Conservation (phyloP, 768 basidiomycete genomes). For the Pleurotus tuber-regium region DNA sequence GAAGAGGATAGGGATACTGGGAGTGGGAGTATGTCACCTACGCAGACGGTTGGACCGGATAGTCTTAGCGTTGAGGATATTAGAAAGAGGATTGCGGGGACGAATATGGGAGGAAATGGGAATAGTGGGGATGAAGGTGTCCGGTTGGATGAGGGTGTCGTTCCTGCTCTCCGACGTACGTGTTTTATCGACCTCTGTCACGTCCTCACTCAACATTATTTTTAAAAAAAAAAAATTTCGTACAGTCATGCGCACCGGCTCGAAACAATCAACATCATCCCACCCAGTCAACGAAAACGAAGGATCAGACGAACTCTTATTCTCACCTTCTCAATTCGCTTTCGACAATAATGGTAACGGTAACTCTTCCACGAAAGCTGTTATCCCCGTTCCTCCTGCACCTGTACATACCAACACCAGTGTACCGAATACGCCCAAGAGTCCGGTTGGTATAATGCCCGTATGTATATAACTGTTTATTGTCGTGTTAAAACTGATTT, state of each 20-base stretch:
- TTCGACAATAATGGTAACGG: conserved; percentile 4
- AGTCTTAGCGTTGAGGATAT: conserved; percentile 63
- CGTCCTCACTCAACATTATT: conserved; percentile 2
- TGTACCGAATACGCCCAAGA: conserved; percentile 5
- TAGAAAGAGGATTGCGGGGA: conserved; percentile 32
- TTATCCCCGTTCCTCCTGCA: conserved; percentile 12
- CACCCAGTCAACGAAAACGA: conserved; percentile 4
- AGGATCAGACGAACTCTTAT: conserved; percentile 8
- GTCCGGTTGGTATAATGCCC: conserved; percentile 23
- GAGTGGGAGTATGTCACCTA: conserved; percentile 28
- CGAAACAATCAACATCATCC: conserved; percentile 10
- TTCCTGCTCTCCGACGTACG: conserved; percentile 70
- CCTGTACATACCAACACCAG: no score
- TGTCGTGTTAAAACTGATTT: no score
- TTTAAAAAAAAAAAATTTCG: no score
- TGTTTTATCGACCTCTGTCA: conserved; percentile 15
- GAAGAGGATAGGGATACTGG: conserved; percentile 16
- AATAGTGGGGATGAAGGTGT: conserved; percentile 39
- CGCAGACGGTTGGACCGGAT: conserved; percentile 38
- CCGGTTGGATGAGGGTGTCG: conserved; percentile 50
- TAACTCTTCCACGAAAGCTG: conserved; percentile 1
- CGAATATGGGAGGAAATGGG: conserved; percentile 11
- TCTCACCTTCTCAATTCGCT: conserved; percentile 1
- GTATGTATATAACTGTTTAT: no score
- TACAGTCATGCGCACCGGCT: conserved; percentile 72